Percentiles rank a stretch among this genome's conserved stretches.
phyloP scores from a whole-genome alignment of 2,329 filamentous ascomycete genomes.

The Fusarium siculi region DNA sequence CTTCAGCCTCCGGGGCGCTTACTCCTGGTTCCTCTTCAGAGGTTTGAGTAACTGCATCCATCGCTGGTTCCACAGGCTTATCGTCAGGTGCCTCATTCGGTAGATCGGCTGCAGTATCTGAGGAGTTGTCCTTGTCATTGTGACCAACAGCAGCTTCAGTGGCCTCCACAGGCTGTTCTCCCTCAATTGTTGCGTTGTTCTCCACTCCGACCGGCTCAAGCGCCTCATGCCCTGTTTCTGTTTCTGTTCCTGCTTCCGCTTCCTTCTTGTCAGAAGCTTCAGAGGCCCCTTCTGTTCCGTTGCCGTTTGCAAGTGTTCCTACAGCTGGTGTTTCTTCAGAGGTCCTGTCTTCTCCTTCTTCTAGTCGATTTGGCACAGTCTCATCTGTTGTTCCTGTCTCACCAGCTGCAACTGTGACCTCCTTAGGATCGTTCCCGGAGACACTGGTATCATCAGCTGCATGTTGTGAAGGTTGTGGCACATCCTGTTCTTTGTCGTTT shows the following conservation, averaged over 20 bases:
- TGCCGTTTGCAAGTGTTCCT: not conserved
- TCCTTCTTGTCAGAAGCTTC: constrained; percentile 10
- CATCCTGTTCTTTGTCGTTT: not conserved
- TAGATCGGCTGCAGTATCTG: not conserved
- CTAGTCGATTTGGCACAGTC: not conserved
- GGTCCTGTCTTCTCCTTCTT: constrained; percentile 6
- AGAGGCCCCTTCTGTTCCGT: not conserved
- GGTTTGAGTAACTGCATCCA: not conserved
- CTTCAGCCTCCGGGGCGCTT: not conserved
- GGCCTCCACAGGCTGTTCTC: constrained; percentile 13
- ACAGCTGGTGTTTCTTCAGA: constrained; percentile 7
- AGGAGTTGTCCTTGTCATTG: not conserved
- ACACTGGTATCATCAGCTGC: not conserved
- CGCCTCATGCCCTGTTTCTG: not conserved
- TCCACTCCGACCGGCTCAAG: not conserved
- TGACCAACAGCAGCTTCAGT: not conserved
- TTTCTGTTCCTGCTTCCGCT: not conserved
- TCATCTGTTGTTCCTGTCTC: constrained; percentile 6
- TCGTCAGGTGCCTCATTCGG: not conserved
- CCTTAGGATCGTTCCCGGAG: not conserved
- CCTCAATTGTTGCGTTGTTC: not conserved
- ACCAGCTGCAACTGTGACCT: not conserved
- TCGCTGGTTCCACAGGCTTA: not conserved
- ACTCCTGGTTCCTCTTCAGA: not conserved
- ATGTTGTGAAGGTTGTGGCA: not conserved